Base-by-base conservation (phyloP, 2,329 filamentous ascomycete genomes). In the Ophiostoma australiae region DNA sequence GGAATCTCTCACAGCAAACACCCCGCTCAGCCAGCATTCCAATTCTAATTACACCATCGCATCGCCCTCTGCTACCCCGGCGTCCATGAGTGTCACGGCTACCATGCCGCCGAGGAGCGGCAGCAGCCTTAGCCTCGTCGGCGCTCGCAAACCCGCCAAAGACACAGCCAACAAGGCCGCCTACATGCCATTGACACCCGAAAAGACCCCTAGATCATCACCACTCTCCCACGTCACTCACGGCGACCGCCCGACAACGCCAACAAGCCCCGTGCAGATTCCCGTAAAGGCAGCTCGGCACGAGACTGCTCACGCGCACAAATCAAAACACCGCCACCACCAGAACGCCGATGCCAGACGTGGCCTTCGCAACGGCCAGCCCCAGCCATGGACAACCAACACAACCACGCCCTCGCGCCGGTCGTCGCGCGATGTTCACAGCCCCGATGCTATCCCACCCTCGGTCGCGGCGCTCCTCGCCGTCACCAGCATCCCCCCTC, bases 401-500 rank as follows among this genome's bases (percentile, higher is more conserved):
- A 63, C 35, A 23, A 27, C 31, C 1, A 44, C 41, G 55, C 58
- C 67, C 17, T n/a, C 70, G 2, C 70, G 44, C 27, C 67, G 68
- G 17, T 13, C 67, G 44, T 58, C 71, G 23, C 72, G 78, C 72
- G 81, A 84, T 70, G 78, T 80, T 1, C 84, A 85, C 76, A 83
- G 84, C 1, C 82, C 85, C 6, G 85, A 87, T 71, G 80, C 82
- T 20, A 81, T 90, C 31, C 84, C 87, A 5, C 83, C 87, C 0
- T 88, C 87, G 0, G 83, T 90, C 37, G 86, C 86, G 6, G 86
- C 86, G 15, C 80, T 90, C 37, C 80, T 90, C 44, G 88, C 88
- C 41, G 81, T 88, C 70, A 90, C 88, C 39, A 84, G 83, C 73
- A 90, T 90, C 68, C 88, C 86, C 74, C 78, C 84, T 68, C 78